Evolutionary conservation across 2,329 filamentous ascomycete genomes (phyloP).

Genomic region (Fusarium cicatricum): DNA sequence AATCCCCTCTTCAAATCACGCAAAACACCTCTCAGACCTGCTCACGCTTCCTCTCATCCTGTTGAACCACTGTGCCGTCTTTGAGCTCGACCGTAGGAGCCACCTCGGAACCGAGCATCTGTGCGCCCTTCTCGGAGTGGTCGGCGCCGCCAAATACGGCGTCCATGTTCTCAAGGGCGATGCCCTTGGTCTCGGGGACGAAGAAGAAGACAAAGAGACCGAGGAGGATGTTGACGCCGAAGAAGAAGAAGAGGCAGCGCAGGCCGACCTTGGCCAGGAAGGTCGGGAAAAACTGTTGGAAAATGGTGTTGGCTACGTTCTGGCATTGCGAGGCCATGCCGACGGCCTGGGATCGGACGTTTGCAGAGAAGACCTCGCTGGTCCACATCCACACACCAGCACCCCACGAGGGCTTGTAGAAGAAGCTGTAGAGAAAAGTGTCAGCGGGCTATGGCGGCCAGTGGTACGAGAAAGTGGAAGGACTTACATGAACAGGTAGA

Average conservation of each 20-base stretch:
- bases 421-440: slow-evolving; percentile 52
- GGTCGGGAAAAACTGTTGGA: slow-evolving; percentile 75
- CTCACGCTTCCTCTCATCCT: slow-evolving; percentile 35
- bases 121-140: slow-evolving; percentile 42
- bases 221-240: slow-evolving; percentile 53
- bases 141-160: slow-evolving; percentile 59
- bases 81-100: slow-evolving; percentile 30
- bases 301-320: slow-evolving; percentile 72
- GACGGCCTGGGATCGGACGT: slow-evolving; percentile 75
- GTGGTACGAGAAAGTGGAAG: too few relatives aligned
- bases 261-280: slow-evolving; percentile 66
- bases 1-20: neutral
- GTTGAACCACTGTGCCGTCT: slow-evolving; percentile 34
- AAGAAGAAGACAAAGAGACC: slow-evolving; percentile 59
- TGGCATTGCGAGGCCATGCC: slow-evolving; percentile 70
- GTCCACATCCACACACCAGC: slow-evolving; percentile 78
- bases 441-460: neutral
- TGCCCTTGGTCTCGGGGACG: slow-evolving; percentile 60
- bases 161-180: slow-evolving; percentile 71
- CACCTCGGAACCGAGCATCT: slow-evolving; percentile 37
- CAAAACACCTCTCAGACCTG: slow-evolving; percentile 17
- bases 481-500: slow-evolving; percentile 65
- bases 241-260: slow-evolving; percentile 50
- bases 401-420: slow-evolving; percentile 76
- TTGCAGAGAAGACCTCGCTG: slow-evolving; percentile 74